Evolutionary conservation across 1,284 basidiomycete species (phyloP), one percentile per base, ranked within the genome.

Genomic region (Takashimella koratensis): DNA sequence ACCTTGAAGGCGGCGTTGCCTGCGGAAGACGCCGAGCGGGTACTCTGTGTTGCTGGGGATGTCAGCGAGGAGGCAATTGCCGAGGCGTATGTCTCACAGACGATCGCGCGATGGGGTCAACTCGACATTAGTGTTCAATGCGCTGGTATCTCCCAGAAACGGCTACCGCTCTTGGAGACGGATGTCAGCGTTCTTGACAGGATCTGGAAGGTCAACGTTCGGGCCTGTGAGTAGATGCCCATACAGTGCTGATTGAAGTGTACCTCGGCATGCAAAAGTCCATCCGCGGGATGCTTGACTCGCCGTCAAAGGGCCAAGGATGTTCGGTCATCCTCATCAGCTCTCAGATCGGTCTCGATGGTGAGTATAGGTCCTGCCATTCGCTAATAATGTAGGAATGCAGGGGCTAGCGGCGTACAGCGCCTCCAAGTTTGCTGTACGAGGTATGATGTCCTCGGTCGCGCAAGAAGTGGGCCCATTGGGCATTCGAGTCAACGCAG

Each of bases 381-480:
- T 8, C 30, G 30, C 30, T 36, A 16, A 36, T 8, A 8, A 8
- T 36, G 30, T 36, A 36, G 30, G 30, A 16, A 36, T 36, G 16
- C 30, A 36, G 30, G 30, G 30, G 30, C 30, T 36, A 36, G 30
- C 30, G 30, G 57, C 65, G 0, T 69, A 69, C 47, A 22, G 55
- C 1, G 56, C 64, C 1, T 62, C 62, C 21, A 69, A 67, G 45
- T 67, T 66, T n/a, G 67, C 65, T 6, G 49, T 69, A 0, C 53
- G 67, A 1, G 67, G 67, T 3, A 52, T 69, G 10, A 58, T 59
- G 52, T 47, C 55, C 1, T 57, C 56, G 1, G 64, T 59, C 3
- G 60, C 67, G 1, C 58, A 60, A 24, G 67, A 69, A 44, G 51
- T 63, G 10, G 67, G 61, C 1, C 57, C 54, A 21, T 25, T 47